Conservation (phyloP, 768 basidiomycete species). For the Mycena leptocephala region DNA sequence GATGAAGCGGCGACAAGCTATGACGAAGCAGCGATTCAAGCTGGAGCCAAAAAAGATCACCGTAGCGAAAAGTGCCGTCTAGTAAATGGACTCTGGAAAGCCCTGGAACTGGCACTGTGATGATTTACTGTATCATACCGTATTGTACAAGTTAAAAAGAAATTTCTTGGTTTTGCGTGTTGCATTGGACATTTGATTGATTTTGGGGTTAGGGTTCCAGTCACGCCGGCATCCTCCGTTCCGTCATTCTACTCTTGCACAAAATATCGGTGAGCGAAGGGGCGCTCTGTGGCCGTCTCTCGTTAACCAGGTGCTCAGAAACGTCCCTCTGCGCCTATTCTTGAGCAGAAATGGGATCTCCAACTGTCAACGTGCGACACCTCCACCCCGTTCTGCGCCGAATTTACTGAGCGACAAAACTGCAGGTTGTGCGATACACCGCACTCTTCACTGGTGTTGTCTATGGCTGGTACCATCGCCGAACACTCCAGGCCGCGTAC, state of each 20-base stretch:
- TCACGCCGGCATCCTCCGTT: background rate
- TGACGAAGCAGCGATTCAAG: slow-evolving; percentile 61
- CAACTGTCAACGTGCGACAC: slow-evolving; percentile 80
- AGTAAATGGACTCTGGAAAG: too few species aligned
- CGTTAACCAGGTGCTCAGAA: slow-evolving; percentile 8
- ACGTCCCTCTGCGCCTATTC: slow-evolving; percentile 9
- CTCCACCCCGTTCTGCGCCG: background rate
- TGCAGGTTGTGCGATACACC: slow-evolving; percentile 94
- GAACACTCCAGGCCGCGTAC: slow-evolving; percentile 88
- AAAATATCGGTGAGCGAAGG: slow-evolving; percentile 26
- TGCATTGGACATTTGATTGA: too few species aligned
- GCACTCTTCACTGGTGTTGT: slow-evolving; percentile 89
- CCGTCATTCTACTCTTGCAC: slow-evolving; percentile 12
- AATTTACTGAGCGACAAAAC: background rate
- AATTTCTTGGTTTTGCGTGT: too few species aligned
- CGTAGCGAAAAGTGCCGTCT: background rate
- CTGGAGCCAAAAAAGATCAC: slow-evolving; percentile 56
- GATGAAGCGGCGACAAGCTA: slow-evolving; percentile 62
- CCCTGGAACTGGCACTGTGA: too few species aligned
- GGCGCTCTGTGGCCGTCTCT: background rate
- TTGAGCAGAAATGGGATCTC: slow-evolving; percentile 70
- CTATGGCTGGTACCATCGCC: slow-evolving; percentile 95
- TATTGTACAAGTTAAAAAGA: too few species aligned
- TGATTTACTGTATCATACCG: too few species aligned
- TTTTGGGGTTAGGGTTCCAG: too few species aligned